phyloP scores from a whole-genome alignment of 441 rosid species.

The Erodium trifolium region DNA sequence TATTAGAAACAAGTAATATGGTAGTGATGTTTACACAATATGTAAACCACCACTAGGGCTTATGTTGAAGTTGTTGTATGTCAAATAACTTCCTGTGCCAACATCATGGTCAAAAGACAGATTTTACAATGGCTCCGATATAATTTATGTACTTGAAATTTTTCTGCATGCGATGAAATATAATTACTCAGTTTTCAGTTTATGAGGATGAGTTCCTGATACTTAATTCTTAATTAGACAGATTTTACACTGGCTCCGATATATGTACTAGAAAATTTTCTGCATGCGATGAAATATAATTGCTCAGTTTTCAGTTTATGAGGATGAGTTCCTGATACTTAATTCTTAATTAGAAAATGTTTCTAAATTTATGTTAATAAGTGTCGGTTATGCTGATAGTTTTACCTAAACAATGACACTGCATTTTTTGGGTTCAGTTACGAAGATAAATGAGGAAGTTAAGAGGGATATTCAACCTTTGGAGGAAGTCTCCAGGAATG shows the following conservation, averaged over 20 bases:
- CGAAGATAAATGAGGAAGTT: constrained; percentile 11
- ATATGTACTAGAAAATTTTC: not conserved
- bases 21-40: not conserved
- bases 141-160: not conserved
- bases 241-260: not conserved
- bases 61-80: not conserved
- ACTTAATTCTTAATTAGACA: not conserved
- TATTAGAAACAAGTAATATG: not conserved
- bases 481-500: constrained; percentile 23
- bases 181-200: too few species aligned
- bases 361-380: not conserved
- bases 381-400: not conserved
- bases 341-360: not conserved
- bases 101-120: not conserved
- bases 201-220: too few species aligned
- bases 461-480: too few species aligned
- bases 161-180: not conserved
- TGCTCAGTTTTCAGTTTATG: too few species aligned
- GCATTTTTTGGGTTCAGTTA: constrained; percentile 24
- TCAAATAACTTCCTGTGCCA: not conserved
- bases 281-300: not conserved
- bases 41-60: not conserved
- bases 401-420: constrained; percentile 2
- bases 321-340: not conserved
- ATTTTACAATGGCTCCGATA: not conserved